Evolutionary conservation across 2,329 filamentous ascomycete genomes (phyloP).

Genomic region (Verticillium albo-atrum): DNA sequence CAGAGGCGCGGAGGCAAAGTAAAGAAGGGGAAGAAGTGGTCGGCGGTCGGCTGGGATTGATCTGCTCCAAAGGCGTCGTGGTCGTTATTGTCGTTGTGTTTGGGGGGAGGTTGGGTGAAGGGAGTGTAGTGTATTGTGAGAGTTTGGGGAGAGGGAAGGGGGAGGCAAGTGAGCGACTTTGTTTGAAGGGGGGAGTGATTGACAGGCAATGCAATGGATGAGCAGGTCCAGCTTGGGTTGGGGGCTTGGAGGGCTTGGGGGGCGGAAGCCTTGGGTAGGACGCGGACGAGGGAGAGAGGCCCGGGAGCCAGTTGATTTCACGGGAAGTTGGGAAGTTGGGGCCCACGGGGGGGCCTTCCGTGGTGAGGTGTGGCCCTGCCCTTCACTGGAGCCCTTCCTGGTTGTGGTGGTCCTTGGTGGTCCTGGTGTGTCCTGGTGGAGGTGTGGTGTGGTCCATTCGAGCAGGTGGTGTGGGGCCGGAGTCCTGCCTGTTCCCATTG

Average conservation of each 20-base stretch:
- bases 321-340: neutral
- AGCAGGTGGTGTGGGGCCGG: neutral
- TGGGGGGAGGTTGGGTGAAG: neutral
- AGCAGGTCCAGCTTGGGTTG: neutral
- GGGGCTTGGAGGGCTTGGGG: neutral
- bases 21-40: slow-evolving; percentile 1
- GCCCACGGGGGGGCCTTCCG: neutral
- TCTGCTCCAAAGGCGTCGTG: neutral
- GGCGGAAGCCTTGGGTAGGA: neutral
- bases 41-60: neutral
- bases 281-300: neutral
- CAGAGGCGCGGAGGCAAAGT: slow-evolving; percentile 9
- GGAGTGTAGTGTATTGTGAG: neutral
- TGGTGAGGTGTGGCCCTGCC: neutral
- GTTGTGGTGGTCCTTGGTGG: too few relatives aligned
- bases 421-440: neutral
- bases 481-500: neutral
- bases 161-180: neutral
- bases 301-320: neutral
- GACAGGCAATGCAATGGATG: neutral
- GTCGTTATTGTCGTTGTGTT: neutral
- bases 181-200: neutral
- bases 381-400: too few relatives aligned
- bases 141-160: neutral
- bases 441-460: neutral